phyloP scores from a whole-genome alignment of 2,329 filamentous ascomycete species.

The Pezicula carpinea region DNA sequence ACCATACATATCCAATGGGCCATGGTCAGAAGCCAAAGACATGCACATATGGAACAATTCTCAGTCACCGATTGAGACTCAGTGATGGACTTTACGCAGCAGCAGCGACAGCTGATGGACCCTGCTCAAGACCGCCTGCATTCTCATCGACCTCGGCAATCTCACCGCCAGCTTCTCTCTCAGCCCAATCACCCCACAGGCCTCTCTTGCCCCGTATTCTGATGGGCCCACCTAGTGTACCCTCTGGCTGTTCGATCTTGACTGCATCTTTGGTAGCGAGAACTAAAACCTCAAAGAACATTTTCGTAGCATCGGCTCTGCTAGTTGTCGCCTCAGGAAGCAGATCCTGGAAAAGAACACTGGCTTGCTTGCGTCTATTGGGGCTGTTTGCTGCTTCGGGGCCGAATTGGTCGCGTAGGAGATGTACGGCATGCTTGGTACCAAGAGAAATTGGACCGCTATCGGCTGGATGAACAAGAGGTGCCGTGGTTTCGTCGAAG shows the following conservation, averaged over 20 bases:
- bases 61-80: too few species aligned
- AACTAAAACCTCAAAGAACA: constrained; percentile 98
- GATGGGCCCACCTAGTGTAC: constrained; percentile 71
- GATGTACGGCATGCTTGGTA: constrained; percentile 92
- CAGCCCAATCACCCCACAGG: constrained; percentile 97
- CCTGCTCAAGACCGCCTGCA: constrained; percentile 10
- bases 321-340: constrained; percentile 77
- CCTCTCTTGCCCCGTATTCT: constrained; percentile 85
- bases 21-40: neutral
- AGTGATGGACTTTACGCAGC: constrained; percentile 10
- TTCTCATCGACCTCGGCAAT: constrained; percentile 35
- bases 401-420: constrained; percentile 85
- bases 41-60: too few species aligned
- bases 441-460: constrained; percentile 83
- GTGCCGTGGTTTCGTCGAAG: constrained; percentile 75
- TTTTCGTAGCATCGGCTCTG: constrained; percentile 92
- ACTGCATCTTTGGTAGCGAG: constrained; percentile 97
- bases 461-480: constrained; percentile 75
- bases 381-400: constrained; percentile 63
- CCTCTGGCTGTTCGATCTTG: constrained; percentile 83
- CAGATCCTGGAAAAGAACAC: constrained; percentile 86
- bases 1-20: neutral
- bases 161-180: constrained; percentile 63
- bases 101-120: constrained; percentile 15
- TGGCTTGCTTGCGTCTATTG: constrained; percentile 68